Conservation (phyloP, 2,329 filamentous ascomycete species). For the Meredithiella fracta region DNA sequence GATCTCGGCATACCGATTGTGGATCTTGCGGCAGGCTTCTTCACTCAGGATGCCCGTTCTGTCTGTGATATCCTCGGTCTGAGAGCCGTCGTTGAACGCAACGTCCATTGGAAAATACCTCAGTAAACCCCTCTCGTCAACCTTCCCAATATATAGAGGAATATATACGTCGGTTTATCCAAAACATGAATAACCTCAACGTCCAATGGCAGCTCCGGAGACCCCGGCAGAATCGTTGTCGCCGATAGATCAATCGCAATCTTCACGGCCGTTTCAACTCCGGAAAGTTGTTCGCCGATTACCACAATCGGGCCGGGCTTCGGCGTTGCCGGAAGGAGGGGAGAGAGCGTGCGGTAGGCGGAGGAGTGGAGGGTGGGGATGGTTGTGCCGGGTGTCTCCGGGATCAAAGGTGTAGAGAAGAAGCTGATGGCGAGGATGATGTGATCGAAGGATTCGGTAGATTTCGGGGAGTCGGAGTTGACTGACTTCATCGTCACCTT, state of each 20-base stretch:
- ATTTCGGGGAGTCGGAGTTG: constrained; percentile 19
- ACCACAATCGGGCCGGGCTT: constrained; percentile 48
- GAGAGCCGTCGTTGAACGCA: constrained; percentile 50
- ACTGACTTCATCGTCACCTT: constrained; percentile 23
- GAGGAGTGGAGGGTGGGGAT: constrained; percentile 52
- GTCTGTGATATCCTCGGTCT: constrained; percentile 39
- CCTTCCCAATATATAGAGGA: constrained; percentile 40
- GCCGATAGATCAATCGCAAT: constrained; percentile 57
- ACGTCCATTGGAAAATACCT: constrained; percentile 60
- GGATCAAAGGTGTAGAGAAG: constrained; percentile 46
- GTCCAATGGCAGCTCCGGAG: constrained; percentile 24
- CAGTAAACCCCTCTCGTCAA: background rate
- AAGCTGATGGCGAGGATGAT: constrained; percentile 61
- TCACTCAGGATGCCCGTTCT: constrained; percentile 49
- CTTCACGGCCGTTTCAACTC: constrained; percentile 57
- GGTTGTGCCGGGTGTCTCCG: constrained; percentile 21
- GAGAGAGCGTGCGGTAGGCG: constrained; percentile 39
- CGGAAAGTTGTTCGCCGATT: constrained; percentile 70
- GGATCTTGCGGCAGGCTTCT: constrained; percentile 29
- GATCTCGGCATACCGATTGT: constrained; percentile 24
- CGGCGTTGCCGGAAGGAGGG: constrained; percentile 26
- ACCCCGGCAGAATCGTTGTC: constrained; percentile 33
- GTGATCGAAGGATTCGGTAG: constrained; percentile 44
- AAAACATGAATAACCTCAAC: constrained; percentile 52
- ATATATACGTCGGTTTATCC: constrained; percentile 54